Percentiles rank a stretch among this genome's conserved stretches.
Evolutionary conservation across 2,329 filamentous ascomycete genomes (phyloP).

Genomic region (Stylonectria norvegica): DNA sequence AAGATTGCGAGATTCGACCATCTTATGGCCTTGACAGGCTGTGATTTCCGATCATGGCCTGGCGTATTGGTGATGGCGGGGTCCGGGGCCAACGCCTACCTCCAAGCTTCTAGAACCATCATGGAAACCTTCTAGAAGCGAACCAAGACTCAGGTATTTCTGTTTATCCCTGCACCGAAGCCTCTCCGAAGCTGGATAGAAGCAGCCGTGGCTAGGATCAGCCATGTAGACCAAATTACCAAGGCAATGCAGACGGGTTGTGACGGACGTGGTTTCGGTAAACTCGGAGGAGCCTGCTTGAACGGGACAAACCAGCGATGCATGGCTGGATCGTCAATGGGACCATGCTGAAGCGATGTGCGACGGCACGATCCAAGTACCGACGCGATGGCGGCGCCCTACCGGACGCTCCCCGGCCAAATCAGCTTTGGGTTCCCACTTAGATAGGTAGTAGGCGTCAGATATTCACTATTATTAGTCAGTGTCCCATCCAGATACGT

Average conservation of each 20-base stretch:
- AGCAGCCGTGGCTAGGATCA: slow-evolving; percentile 7
- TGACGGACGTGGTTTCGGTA: slow-evolving; percentile 16
- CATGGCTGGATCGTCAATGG: slow-evolving; percentile 9
- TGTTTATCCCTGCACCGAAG: slow-evolving; percentile 26
- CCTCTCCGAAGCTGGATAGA: slow-evolving; percentile 20
- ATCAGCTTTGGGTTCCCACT: slow-evolving; percentile 20
- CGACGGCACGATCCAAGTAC: slow-evolving; percentile 21
- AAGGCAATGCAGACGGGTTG: slow-evolving; percentile 12
- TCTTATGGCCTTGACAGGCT: no score
- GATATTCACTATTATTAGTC: no score
- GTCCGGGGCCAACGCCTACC: no score
- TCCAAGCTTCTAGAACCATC: slow-evolving; percentile 23
- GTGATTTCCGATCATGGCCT: no score
- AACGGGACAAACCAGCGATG: slow-evolving; percentile 20
- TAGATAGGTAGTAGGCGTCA: slow-evolving; percentile 1
- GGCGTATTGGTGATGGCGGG: no score
- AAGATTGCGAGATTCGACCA: no score
- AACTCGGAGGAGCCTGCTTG: slow-evolving; percentile 23
- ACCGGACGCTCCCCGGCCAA: slow-evolving; percentile 22
- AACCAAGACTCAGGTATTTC: no score
- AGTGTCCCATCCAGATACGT: no score
- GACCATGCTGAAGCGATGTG: slow-evolving; percentile 12
- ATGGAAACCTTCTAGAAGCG: no score
- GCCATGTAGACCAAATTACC: slow-evolving; percentile 7
- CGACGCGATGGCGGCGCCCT: slow-evolving; percentile 16